phyloP scores from a whole-genome alignment of 208 protist genomes.

The Angomonas deanei region DNA sequence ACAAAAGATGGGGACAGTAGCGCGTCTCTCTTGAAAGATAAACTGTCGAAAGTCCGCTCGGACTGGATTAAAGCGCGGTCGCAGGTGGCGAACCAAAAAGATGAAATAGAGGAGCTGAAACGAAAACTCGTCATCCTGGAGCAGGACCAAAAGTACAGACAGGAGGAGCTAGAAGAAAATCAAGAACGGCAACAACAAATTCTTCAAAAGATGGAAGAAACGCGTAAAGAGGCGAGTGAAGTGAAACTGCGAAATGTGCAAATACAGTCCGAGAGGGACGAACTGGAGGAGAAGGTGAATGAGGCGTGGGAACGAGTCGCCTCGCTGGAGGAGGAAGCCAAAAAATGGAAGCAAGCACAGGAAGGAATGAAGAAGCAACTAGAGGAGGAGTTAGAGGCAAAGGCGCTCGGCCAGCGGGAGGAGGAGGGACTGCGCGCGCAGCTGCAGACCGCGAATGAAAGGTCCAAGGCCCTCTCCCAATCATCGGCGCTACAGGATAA shows the following conservation, averaged over 20 bases:
- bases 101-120: slow-evolving; percentile 26
- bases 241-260: slow-evolving; percentile 26
- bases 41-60: background rate
- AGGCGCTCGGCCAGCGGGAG: background rate
- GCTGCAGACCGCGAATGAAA: background rate
- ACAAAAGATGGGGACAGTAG: background rate
- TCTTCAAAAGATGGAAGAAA: slow-evolving; percentile 24
- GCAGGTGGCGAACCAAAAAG: slow-evolving; percentile 13
- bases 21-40: background rate
- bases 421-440: too few relatives aligned
- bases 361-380: slow-evolving; percentile 20
- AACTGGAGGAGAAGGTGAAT: slow-evolving; percentile 40
- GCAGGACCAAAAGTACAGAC: slow-evolving; percentile 20
- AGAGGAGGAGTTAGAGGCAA: background rate
- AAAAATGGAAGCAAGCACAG: slow-evolving; percentile 16
- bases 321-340: slow-evolving; percentile 18
- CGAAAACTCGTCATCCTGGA: slow-evolving; percentile 19
- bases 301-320: slow-evolving; percentile 59
- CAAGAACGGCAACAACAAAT: slow-evolving; percentile 20
- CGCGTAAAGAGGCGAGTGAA: slow-evolving; percentile 30
- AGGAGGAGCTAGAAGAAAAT: slow-evolving; percentile 30
- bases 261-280: slow-evolving; percentile 54
- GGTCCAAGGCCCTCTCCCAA: background rate
- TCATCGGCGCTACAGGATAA: background rate
- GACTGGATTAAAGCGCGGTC: slow-evolving; percentile 3